Conservation (phyloP, 495 filamentous ascomycete species). For the Penicillium cinerascens region DNA sequence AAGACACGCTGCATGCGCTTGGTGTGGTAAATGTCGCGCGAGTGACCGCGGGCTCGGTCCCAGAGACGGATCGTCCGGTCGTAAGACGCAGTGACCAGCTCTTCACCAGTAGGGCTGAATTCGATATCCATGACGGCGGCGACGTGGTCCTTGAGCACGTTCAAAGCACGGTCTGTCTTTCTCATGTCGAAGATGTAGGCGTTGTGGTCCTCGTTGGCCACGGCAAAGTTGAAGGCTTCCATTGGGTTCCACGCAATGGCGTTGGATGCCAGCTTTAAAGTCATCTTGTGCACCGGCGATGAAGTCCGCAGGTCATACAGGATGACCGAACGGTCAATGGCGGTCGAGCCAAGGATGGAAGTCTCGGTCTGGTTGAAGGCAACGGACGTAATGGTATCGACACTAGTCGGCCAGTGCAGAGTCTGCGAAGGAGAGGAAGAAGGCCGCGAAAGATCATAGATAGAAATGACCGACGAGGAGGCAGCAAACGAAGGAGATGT, state of each 20-base stretch:
- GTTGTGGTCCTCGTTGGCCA: conserved; percentile 78
- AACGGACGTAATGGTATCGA: conserved; percentile 88
- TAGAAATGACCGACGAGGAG: conserved; percentile 72
- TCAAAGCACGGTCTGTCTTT: conserved; percentile 75
- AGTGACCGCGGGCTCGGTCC: conserved; percentile 74
- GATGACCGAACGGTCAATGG: conserved; percentile 79
- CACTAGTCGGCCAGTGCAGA: conserved; percentile 78
- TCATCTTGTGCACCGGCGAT: conserved; percentile 72
- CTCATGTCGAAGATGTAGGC: conserved; percentile 84
- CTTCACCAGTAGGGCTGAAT: conserved; percentile 90
- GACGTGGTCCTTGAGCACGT: conserved; percentile 94
- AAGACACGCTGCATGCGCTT: conserved; percentile 98
- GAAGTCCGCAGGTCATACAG: conserved; percentile 88
- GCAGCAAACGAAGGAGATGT: conserved; percentile 70
- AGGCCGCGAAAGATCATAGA: conserved; percentile 79
- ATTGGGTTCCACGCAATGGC: conserved; percentile 91
- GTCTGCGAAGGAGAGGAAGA: conserved; percentile 72
- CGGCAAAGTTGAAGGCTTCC: conserved; percentile 89
- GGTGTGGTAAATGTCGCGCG: conserved; percentile 92
- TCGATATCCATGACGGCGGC: conserved; percentile 96
- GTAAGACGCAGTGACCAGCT: conserved; percentile 87
- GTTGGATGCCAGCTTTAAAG: conserved; percentile 79
- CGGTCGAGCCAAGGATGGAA: conserved; percentile 77
- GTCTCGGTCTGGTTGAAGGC: conserved; percentile 94
- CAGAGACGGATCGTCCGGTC: conserved; percentile 79